Evolutionary conservation across 2,329 filamentous ascomycete genomes (phyloP).

Genomic region (Alternaria atra): DNA sequence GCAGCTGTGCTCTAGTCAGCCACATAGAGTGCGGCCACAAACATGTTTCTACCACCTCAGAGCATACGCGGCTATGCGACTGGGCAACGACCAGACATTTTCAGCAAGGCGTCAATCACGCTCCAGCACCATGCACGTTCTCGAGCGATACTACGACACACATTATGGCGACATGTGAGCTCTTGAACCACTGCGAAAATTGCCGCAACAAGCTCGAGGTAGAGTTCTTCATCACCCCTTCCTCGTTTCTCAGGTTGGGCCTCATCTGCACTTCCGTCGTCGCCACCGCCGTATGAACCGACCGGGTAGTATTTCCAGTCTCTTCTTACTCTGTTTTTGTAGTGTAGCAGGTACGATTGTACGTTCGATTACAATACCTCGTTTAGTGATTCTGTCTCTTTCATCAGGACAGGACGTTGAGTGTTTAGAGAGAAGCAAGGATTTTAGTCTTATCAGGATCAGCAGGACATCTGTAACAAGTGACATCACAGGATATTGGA

Average conservation of each 20-base stretch:
- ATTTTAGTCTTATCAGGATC: background rate
- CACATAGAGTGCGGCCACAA: slow-evolving; percentile 2
- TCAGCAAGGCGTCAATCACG: background rate
- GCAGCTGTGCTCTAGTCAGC: background rate
- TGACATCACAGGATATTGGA: background rate
- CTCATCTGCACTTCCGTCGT: background rate
- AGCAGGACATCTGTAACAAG: background rate
- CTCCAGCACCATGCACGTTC: background rate
- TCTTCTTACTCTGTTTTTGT: background rate
- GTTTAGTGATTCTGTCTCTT: no score
- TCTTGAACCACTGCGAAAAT: background rate
- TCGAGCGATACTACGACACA: background rate
- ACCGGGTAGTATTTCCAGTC: background rate
- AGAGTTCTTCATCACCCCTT: background rate
- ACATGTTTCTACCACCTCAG: background rate
- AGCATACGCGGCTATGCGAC: background rate
- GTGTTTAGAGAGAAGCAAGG: background rate
- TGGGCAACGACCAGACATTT: background rate
- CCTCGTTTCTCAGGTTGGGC: background rate
- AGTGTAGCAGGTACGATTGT: background rate
- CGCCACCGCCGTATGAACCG: background rate
- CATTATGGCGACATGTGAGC: background rate
- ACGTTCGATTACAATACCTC: no score
- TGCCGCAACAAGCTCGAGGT: background rate
- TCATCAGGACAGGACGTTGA: background rate